Evolutionary conservation across 139 green algal genomes (phyloP).

Genomic region (Bryopsis sp.): DNA sequence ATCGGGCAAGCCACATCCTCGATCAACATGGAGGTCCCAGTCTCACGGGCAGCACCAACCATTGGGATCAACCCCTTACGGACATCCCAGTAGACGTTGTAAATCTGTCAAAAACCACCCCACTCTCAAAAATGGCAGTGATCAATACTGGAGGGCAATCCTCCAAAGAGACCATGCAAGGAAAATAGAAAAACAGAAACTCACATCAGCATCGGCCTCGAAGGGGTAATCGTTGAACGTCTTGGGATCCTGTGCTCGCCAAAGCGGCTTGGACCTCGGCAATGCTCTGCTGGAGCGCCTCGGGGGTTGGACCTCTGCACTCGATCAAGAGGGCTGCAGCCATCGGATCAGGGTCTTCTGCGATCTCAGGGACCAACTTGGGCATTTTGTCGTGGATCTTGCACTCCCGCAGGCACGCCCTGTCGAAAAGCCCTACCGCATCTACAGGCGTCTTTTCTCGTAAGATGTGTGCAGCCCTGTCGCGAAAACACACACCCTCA

Average conservation of each 20-base stretch:
- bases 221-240: conserved; percentile 71
- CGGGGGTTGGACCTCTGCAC: conserved; percentile 63
- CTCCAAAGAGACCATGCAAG: too few relatives aligned
- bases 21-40: conserved; percentile 90
- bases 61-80: conserved; percentile 95
- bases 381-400: conserved; percentile 69
- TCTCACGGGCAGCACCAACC: conserved; percentile 80
- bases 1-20: conserved; percentile 96
- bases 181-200: too few relatives aligned
- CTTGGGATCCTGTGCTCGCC: conserved; percentile 45
- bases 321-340: conserved; percentile 87
- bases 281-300: conserved; percentile 55
- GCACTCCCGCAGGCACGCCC: conserved; percentile 62
- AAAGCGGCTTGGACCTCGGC: conserved; percentile 52
- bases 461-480: conserved; percentile 62
- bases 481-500: too few relatives aligned
- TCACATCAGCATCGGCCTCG: conserved; percentile 60
- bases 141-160: too few relatives aligned
- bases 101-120: too few relatives aligned
- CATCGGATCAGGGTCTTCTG: conserved; percentile 58
- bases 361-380: conserved; percentile 74
- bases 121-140: too few relatives aligned
- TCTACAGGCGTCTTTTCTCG: conserved; percentile 81
- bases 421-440: conserved; percentile 95
- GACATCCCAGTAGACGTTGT: conserved; percentile 90